Percentiles rank a stretch among this genome's conserved stretches.
These are phyloP conservation scores for Cyberlindnera mycetangii DNA, from an alignment of 805 yeast genomes.

Conservation along the genomic window DNA sequence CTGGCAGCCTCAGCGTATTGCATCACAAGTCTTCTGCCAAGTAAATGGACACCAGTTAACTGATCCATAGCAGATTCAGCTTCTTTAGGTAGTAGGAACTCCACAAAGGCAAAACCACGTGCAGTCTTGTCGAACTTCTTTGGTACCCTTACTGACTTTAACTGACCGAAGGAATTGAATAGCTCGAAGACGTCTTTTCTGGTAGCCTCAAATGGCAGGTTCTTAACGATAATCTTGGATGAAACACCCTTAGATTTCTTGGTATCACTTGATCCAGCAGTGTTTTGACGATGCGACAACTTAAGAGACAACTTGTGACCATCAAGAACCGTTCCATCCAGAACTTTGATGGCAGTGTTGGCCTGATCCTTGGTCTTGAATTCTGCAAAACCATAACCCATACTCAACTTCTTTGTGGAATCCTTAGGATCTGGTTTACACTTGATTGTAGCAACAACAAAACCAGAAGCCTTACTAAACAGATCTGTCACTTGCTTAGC, in stretches of 20 bases:
- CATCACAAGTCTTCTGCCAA: slow-evolving; percentile 92
- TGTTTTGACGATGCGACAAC: slow-evolving; percentile 73
- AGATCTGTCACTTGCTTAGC: slow-evolving; percentile 49
- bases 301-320: slow-evolving; percentile 91
- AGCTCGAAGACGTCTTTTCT: slow-evolving; percentile 90
- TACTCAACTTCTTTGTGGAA: slow-evolving; percentile 65
- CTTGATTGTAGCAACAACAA: slow-evolving; percentile 76
- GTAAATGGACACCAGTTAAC: slow-evolving; percentile 91
- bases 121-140: slow-evolving; percentile 93
- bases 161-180: slow-evolving; percentile 91
- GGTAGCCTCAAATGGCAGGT: slow-evolving; percentile 93
- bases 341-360: slow-evolving; percentile 60
- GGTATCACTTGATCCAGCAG: slow-evolving; percentile 26
- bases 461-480: slow-evolving; percentile 76
- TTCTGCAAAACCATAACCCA: slow-evolving; percentile 98
- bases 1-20: slow-evolving; percentile 86
- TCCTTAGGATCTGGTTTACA: slow-evolving; percentile 85
- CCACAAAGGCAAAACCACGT: slow-evolving; percentile 97
- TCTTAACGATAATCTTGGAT: slow-evolving; percentile 77
- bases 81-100: slow-evolving; percentile 80
- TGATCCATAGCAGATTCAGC: slow-evolving; percentile 94
- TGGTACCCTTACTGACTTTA: slow-evolving; percentile 93
- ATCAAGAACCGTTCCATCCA: slow-evolving; percentile 77
- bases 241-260: slow-evolving; percentile 18
- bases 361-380: slow-evolving; percentile 80